These are phyloP conservation scores for Ceratocystis huliohia DNA, from an alignment of 2,329 filamentous ascomycete genomes.

Conservation along the genomic window DNA sequence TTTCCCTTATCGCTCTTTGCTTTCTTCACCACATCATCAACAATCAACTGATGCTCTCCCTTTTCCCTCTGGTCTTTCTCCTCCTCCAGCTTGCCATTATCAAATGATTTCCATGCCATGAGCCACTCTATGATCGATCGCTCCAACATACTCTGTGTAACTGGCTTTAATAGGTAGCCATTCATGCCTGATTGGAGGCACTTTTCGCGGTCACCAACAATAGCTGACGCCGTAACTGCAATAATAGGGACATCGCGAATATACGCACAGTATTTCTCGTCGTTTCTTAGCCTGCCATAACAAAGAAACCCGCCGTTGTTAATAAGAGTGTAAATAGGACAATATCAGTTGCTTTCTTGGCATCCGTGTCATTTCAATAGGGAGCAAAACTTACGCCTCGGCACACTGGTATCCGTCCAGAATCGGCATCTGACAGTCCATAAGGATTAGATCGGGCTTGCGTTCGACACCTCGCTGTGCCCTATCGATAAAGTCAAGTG, in stretches of 20 bases:
- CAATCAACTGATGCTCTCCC: not conserved
- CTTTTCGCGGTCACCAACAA: constrained; percentile 64
- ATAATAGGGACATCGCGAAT: constrained; percentile 57
- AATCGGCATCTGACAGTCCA: constrained; percentile 67
- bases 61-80: not conserved
- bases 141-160: constrained; percentile 35
- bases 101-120: not conserved
- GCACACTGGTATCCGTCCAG: constrained; percentile 70
- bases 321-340: constrained; percentile 21
- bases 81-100: not conserved
- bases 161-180: constrained; percentile 55
- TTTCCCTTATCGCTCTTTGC: too few species aligned
- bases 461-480: constrained; percentile 38
- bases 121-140: constrained; percentile 16
- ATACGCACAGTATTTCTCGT: constrained; percentile 27
- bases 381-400: constrained; percentile 35
- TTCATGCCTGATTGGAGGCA: constrained; percentile 65
- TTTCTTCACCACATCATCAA: too few species aligned
- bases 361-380: not conserved
- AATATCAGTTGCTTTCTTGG: not conserved
- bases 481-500: constrained; percentile 55
- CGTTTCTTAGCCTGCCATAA: constrained; percentile 31
- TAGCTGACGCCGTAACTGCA: constrained; percentile 70
- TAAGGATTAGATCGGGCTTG: constrained; percentile 62
- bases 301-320: constrained; percentile 53